Evolutionary conservation across 2,329 filamentous ascomycete species (phyloP), one percentile per base, ranked within the genome.

Genomic region (Pseudofabraea citricarpa): DNA sequence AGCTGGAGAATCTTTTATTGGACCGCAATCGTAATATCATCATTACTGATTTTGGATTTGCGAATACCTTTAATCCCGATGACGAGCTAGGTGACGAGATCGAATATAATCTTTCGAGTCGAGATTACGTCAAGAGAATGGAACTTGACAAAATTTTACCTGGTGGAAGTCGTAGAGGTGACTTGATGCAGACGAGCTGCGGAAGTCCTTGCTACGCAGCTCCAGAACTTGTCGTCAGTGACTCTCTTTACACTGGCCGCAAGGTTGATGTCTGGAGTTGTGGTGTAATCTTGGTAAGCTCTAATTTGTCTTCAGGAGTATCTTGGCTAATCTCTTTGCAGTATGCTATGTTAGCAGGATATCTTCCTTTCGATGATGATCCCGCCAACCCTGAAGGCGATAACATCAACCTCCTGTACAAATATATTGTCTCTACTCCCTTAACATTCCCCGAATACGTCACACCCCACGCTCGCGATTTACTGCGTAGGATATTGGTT

Each of bases 231-330:
- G 93, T 98, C 12, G 93, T 98, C 49, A 97, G 90, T 63, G 93
- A 98, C 66, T 95, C 90, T 13, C 71, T 98, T 6, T 98, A 98
- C 67, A 98, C 93, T 2, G 93, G 93, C 36, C 83, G 91, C 41
- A 98, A 98, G 67, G 93, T 98, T 20, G 93, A 98, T 62, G 93
- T 98, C 26, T 98, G 93, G 93, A 97, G 93, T 66, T 98, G 93
- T 63, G 93, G 93, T 68, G 93, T 98, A 29, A 98, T 98, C 60
- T 66, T 98, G 76, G 91, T 96, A 76, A 68, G 88, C 74, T 22
- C 23, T 26, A 50, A n/a, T 5, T 19, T 23, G 12, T 33, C 21
- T 6, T 36, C 9, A 37, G 6, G 43, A 20, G 21, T 49, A 37
- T 44, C 27, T 45, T 51, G 12, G 47, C 54, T 62, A 50, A 54